These are phyloP conservation scores for Betula pendula DNA, from an alignment of 306 rosid genomes.

Conservation along the genomic window DNA sequence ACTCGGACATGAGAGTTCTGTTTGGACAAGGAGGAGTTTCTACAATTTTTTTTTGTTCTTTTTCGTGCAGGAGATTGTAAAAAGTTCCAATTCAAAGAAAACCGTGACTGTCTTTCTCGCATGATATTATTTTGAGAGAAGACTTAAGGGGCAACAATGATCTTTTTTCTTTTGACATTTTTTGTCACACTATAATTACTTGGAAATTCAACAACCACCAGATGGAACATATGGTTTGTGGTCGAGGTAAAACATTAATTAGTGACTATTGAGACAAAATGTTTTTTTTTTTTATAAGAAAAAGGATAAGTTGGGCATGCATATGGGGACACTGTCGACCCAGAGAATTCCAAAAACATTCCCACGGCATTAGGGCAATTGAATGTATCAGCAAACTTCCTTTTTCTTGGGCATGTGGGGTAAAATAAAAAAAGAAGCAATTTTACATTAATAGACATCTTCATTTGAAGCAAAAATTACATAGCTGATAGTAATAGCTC, in stretches of 20 bases:
- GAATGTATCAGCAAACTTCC: not conserved
- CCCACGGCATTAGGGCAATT: slow-evolving; percentile 6
- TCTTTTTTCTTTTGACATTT: not conserved
- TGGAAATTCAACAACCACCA: not conserved
- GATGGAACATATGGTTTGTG: slow-evolving; percentile 4
- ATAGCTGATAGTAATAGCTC: slow-evolving; percentile 5
- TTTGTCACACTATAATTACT: not conserved
- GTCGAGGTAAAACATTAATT: not conserved
- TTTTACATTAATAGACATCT: slow-evolving; percentile 9
- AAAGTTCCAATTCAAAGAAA: not conserved
- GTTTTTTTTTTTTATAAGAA: not conserved
- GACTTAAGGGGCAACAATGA: not conserved
- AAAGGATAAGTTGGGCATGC: not conserved
- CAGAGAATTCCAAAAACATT: slow-evolving; percentile 19
- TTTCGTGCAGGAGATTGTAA: too few relatives aligned
- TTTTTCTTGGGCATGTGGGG: slow-evolving; percentile 6
- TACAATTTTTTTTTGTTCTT: too few relatives aligned
- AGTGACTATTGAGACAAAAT: not conserved
- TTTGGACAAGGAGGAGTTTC: too few relatives aligned
- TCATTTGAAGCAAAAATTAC: slow-evolving; percentile 25
- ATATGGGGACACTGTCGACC: slow-evolving; percentile 14
- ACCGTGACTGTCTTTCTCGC: too few relatives aligned
- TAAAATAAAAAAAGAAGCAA: not conserved
- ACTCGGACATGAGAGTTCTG: too few relatives aligned
- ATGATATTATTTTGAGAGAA: not conserved